These are phyloP conservation scores for Cyclostephanos invisitatus DNA, from an alignment of 108 stramenopile genomes.

Conservation along the genomic window DNA sequence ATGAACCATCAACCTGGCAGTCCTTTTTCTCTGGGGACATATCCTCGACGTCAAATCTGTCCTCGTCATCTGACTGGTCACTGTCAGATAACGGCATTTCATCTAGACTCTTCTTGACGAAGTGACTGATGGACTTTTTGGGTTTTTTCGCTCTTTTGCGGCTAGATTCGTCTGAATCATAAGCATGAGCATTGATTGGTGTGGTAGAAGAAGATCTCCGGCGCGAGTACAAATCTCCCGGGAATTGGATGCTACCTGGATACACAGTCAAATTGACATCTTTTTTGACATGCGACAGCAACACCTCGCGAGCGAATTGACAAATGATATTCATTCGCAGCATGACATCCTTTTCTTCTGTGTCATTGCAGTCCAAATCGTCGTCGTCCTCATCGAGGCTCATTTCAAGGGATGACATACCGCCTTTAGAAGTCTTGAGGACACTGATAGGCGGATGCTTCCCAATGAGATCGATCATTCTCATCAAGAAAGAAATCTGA, in stretches of 20 bases:
- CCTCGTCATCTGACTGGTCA: slow-evolving; percentile 8
- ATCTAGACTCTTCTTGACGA: slow-evolving; percentile 17
- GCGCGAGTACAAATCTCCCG: slow-evolving; percentile 49
- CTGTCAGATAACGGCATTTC: slow-evolving; percentile 4
- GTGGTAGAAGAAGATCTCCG: slow-evolving; percentile 13
- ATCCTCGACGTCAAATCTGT: slow-evolving; percentile 4
- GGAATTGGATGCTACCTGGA: slow-evolving; percentile 73
- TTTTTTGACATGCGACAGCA: slow-evolving; percentile 83
- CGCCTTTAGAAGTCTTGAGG: slow-evolving; percentile 18
- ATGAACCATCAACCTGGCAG: background rate
- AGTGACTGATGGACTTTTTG: slow-evolving; percentile 30
- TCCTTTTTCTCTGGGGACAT: slow-evolving; percentile 2
- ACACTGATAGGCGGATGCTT: slow-evolving; percentile 49
- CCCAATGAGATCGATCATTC: slow-evolving; percentile 74
- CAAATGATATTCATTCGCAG: slow-evolving; percentile 66
- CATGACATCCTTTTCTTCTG: slow-evolving; percentile 17
- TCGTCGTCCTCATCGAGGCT: slow-evolving; percentile 20
- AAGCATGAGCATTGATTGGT: slow-evolving; percentile 14
- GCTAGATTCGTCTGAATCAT: slow-evolving; percentile 8
- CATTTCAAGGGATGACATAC: slow-evolving; percentile 22
- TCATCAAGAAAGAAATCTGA: slow-evolving; percentile 81
- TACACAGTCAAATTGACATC: slow-evolving; percentile 79
- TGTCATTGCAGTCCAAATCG: slow-evolving; percentile 13
- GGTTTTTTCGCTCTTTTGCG: slow-evolving; percentile 13
- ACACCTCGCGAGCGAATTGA: slow-evolving; percentile 68